A percentile compares a stretch with the other conserved stretches of the same genome.
Evolutionary conservation across 139 green algal genomes (phyloP).

Genomic region (Picochlorum costavermella): DNA sequence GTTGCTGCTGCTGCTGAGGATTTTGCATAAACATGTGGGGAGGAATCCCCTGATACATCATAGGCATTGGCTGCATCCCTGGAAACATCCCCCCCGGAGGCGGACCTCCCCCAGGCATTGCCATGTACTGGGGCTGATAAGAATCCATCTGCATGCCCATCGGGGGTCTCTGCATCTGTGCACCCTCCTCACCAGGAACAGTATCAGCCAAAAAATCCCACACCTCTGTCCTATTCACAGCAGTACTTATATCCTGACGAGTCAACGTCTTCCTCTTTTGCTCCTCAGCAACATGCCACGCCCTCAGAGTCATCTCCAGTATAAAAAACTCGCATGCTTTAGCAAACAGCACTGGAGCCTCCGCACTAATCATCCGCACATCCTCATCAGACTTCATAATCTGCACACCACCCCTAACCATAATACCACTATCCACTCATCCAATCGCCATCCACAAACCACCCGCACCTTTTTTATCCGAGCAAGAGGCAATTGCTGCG

Average conservation of each 20-base stretch:
- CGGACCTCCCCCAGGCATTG: not conserved
- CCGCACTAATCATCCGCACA: conserved; percentile 91
- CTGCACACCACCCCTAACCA: conserved; percentile 26
- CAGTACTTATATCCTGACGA: conserved; percentile 87
- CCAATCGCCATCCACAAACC: no score
- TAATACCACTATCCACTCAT: no score
- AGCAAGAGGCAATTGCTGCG: conserved; percentile 92
- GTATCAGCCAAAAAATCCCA: conserved; percentile 97
- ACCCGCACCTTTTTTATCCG: conserved; percentile 93
- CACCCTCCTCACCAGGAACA: conserved; percentile 66
- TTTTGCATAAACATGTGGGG: not conserved
- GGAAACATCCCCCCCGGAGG: not conserved
- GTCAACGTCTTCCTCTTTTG: conserved; percentile 95
- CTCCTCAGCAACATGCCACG: conserved; percentile 92
- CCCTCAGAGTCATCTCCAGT: conserved; percentile 82
- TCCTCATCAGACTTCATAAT: conserved; percentile 99
- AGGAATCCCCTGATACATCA: conserved; percentile 7
- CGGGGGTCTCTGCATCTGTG: not conserved
- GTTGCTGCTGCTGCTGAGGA: not conserved
- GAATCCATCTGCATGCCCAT: conserved; percentile 1
- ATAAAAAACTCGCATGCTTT: conserved; percentile 79
- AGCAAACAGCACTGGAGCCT: conserved; percentile 95
- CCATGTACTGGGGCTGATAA: conserved; percentile 2
- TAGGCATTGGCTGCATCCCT: conserved; percentile 1
- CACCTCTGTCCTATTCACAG: conserved; percentile 89